A percentile compares a stretch with the other conserved stretches of the same genome.
phyloP scores from a whole-genome alignment of 2,329 filamentous ascomycete species.

The Monilinia fructigena region DNA sequence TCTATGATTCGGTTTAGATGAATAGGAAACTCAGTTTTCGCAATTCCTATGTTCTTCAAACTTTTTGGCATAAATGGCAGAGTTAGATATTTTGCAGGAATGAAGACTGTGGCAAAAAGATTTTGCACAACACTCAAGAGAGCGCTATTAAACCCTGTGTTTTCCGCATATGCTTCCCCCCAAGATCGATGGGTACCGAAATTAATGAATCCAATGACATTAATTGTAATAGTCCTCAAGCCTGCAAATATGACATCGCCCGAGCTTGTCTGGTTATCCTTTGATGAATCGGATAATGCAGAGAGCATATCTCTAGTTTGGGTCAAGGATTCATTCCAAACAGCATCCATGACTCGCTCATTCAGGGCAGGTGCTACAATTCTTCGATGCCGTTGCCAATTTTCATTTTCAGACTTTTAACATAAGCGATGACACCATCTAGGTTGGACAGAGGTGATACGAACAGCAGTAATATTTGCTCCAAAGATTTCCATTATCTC shows the following conservation, averaged over 20 bases:
- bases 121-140: constrained; percentile 3
- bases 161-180: constrained; percentile 12
- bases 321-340: constrained; percentile 42
- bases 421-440: constrained; percentile 21
- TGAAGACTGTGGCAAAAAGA: constrained; percentile 8
- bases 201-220: constrained; percentile 52
- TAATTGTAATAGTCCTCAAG: constrained; percentile 48
- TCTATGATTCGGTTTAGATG: constrained; percentile 1
- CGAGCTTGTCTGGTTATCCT: constrained; percentile 28
- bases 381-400: constrained; percentile 46
- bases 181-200: constrained; percentile 41
- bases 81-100: constrained; percentile 6
- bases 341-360: constrained; percentile 43
- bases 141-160: constrained; percentile 16
- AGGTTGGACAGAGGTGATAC: not conserved
- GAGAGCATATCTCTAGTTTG: constrained; percentile 39
- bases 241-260: constrained; percentile 38
- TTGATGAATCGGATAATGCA: constrained; percentile 34
- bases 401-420: constrained; percentile 39
- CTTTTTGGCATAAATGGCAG: not conserved
- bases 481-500: constrained; percentile 10
- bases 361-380: constrained; percentile 45
- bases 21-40: constrained; percentile 5
- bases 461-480: constrained; percentile 6
- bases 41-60: constrained; percentile 5